phyloP scores from a whole-genome alignment of 768 basidiomycete species.

The Crucibulum laeve region DNA sequence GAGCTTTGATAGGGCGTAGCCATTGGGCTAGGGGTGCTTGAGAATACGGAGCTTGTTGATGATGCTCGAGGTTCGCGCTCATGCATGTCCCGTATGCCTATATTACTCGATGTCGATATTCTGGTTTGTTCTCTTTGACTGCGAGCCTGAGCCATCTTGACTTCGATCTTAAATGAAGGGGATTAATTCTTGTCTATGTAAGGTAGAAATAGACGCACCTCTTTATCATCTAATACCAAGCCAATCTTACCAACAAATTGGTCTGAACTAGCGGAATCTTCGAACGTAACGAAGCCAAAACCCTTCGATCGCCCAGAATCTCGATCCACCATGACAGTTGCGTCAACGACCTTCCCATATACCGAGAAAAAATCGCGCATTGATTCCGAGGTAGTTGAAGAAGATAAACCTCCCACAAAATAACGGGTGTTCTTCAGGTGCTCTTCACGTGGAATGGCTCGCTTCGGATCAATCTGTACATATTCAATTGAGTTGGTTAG shows the following conservation, averaged over 20 bases:
- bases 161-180: conserved; percentile 58
- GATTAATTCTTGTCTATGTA: not conserved
- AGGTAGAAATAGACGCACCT: conserved; percentile 36
- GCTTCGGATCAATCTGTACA: conserved; percentile 79
- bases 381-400: conserved; percentile 62
- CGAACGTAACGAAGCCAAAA: conserved; percentile 84
- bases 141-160: conserved; percentile 76
- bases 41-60: not conserved
- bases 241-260: conserved; percentile 65
- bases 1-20: conserved; percentile 55
- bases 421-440: conserved; percentile 73
- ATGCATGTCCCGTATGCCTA: not conserved
- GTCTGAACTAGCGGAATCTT: conserved; percentile 59
- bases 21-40: conserved; percentile 37
- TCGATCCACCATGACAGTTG: conserved; percentile 83
- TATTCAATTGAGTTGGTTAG: conserved; percentile 3
- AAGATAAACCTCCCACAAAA: conserved; percentile 76
- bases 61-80: not conserved
- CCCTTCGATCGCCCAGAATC: conserved; percentile 75
- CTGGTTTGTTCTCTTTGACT: conserved; percentile 56
- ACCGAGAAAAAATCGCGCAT: conserved; percentile 67
- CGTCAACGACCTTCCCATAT: conserved; percentile 79
- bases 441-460: conserved; percentile 81
- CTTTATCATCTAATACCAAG: conserved; percentile 71
- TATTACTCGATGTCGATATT: conserved; percentile 14